Evolutionary conservation across 345 rosid genomes (phyloP).

Genomic region (Rubroshorea leprosula): DNA sequence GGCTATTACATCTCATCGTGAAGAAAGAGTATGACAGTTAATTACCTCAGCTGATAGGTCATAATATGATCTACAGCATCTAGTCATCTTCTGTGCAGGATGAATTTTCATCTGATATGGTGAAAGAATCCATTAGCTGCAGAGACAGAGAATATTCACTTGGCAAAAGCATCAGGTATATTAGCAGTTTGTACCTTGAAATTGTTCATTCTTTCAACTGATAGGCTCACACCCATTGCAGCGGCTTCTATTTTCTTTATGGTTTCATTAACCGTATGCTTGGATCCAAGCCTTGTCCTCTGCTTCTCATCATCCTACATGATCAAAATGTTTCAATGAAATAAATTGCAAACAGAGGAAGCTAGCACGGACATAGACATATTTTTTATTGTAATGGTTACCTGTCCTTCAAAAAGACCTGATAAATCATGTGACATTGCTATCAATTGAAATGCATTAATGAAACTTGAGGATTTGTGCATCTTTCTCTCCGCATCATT

Average conservation of each 20-base stretch:
- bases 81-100: constrained; percentile 43
- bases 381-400: not conserved
- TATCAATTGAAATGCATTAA: constrained; percentile 86
- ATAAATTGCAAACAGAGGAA: constrained; percentile 10
- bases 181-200: constrained; percentile 39
- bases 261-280: constrained; percentile 59
- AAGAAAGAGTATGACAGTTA: not conserved
- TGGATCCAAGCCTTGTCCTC: constrained; percentile 65
- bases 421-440: constrained; percentile 94
- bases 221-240: constrained; percentile 54
- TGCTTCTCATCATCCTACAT: constrained; percentile 58
- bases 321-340: constrained; percentile 8
- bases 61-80: constrained; percentile 49
- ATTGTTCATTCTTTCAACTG: constrained; percentile 49
- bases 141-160: not conserved
- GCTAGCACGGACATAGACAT: not conserved
- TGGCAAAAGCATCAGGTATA: constrained; percentile 2
- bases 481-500: constrained; percentile 33
- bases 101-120: constrained; percentile 65
- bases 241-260: constrained; percentile 82
- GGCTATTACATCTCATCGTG: not conserved
- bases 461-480: constrained; percentile 53
- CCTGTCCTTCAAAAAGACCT: constrained; percentile 84
- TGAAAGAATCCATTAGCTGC: not conserved
- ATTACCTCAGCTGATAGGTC: constrained; percentile 79